Percentiles rank a stretch among this genome's conserved stretches.
phyloP scores from a whole-genome alignment of 2,329 filamentous ascomycete genomes.

The Fusarium marasasianum region DNA sequence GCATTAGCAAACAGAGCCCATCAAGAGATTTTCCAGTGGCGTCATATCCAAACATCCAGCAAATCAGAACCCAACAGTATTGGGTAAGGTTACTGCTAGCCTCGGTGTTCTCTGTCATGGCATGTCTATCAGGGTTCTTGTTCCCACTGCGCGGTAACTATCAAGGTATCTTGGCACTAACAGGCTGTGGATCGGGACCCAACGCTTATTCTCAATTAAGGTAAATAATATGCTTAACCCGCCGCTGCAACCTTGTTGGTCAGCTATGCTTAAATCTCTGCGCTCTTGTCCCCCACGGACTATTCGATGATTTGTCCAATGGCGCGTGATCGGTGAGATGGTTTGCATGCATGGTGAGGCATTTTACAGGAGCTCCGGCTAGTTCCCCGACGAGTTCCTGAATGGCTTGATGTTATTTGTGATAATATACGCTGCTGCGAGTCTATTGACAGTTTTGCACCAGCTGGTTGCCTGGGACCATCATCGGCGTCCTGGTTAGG shows the following conservation, averaged over 20 bases:
- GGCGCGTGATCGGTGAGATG: background rate
- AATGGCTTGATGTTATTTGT: rapidly evolving
- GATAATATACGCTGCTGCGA: background rate
- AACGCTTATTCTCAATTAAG: slow-evolving; percentile 19
- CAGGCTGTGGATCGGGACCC: background rate
- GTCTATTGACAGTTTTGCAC: background rate
- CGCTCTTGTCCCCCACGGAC: too few relatives aligned
- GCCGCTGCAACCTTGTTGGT: slow-evolving; percentile 5
- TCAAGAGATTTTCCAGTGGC: background rate
- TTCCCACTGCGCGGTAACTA: slow-evolving; percentile 32
- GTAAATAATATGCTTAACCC: slow-evolving; percentile 43
- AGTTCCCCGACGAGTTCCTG: background rate
- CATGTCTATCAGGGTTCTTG: slow-evolving; percentile 40
- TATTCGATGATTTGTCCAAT: background rate
- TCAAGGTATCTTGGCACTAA: slow-evolving; percentile 36
- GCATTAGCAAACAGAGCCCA: background rate
- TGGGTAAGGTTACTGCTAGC: background rate
- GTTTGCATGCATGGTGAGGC: slow-evolving; percentile 7
- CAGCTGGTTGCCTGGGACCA: background rate
- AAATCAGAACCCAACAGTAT: background rate
- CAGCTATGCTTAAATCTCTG: background rate
- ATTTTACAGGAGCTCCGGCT: background rate
- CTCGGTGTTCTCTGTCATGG: background rate
- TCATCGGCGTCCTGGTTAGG: too few relatives aligned
- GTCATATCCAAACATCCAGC: background rate